Evolutionary conservation across 176 grass and related monocot species (phyloP).

Genomic region (Eragrostis nindensis): DNA sequence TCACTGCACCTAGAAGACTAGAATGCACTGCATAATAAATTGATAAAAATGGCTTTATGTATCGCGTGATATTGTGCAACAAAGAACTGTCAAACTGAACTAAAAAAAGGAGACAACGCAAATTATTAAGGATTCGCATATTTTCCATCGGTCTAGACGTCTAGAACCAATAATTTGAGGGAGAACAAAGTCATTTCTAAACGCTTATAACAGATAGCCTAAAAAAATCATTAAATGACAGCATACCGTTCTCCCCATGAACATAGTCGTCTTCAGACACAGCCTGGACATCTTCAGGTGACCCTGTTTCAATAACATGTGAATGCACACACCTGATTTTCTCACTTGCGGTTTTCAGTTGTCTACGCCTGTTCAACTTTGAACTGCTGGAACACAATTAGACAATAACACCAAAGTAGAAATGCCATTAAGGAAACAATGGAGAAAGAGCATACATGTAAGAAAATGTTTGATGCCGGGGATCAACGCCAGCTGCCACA

Average conservation of each 20-base stretch:
- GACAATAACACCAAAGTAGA: conserved; percentile 24
- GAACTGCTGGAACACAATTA: conserved; percentile 61
- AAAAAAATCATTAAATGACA: conserved; percentile 43
- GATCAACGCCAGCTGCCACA: conserved; percentile 80
- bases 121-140: background rate
- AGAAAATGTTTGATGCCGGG: conserved; percentile 92
- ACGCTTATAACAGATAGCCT: conserved; percentile 1
- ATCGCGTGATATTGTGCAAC: background rate
- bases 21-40: background rate
- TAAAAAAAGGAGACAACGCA: background rate
- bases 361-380: conserved; percentile 69
- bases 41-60: background rate
- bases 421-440: conserved; percentile 27
- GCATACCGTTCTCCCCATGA: conserved; percentile 68
- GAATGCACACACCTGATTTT: conserved; percentile 73
- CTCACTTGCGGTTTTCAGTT: conserved; percentile 44
- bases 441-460: conserved; percentile 59
- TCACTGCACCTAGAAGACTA: background rate
- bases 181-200: background rate
- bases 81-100: conserved; percentile 9
- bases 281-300: conserved; percentile 68
- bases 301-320: conserved; percentile 67
- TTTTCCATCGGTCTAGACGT: background rate
- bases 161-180: background rate
- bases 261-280: conserved; percentile 60